These are phyloP conservation scores for Penicillium soppii DNA, from an alignment of 495 filamentous ascomycete genomes.

Conservation along the genomic window DNA sequence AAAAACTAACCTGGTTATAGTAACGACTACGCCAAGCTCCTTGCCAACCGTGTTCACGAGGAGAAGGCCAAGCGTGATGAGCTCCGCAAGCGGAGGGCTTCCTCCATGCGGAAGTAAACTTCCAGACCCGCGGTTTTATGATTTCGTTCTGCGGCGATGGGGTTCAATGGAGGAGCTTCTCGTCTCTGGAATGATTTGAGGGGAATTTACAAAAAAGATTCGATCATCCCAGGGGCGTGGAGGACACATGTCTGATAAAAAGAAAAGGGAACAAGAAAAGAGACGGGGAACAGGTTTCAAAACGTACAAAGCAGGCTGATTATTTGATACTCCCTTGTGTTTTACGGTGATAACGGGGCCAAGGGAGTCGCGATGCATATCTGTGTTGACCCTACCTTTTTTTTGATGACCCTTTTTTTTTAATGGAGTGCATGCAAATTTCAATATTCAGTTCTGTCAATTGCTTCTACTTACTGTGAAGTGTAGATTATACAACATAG, in stretches of 20 bases:
- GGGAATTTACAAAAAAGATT: slow-evolving; percentile 27
- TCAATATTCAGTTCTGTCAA: slow-evolving; percentile 18
- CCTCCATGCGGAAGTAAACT: slow-evolving; percentile 89
- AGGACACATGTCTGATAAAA: slow-evolving; percentile 29
- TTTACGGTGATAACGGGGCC: slow-evolving; percentile 19
- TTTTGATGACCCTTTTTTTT: slow-evolving; percentile 30
- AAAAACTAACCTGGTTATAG: slow-evolving; percentile 32
- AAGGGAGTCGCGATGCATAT: slow-evolving; percentile 19
- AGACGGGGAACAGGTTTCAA: slow-evolving; percentile 22
- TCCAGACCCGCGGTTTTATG: slow-evolving; percentile 23
- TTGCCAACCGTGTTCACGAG: slow-evolving; percentile 93
- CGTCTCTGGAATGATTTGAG: slow-evolving; percentile 23
- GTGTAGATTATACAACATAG: no score
- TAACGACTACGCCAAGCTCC: slow-evolving; percentile 89
- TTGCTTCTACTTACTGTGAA: no score
- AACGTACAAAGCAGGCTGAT: slow-evolving; percentile 18
- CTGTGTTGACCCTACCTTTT: slow-evolving; percentile 32
- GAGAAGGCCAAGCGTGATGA: slow-evolving; percentile 89
- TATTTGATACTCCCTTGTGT: slow-evolving; percentile 21
- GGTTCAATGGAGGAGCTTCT: slow-evolving; percentile 39
- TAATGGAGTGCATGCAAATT: slow-evolving; percentile 36
- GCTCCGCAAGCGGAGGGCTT: slow-evolving; percentile 90
- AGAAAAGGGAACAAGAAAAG: slow-evolving; percentile 24
- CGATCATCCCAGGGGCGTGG: slow-evolving; percentile 28
- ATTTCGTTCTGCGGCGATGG: slow-evolving; percentile 36